Base-by-base conservation (phyloP, 495 filamentous ascomycete genomes). In the Podospora pseudoanserina region DNA sequence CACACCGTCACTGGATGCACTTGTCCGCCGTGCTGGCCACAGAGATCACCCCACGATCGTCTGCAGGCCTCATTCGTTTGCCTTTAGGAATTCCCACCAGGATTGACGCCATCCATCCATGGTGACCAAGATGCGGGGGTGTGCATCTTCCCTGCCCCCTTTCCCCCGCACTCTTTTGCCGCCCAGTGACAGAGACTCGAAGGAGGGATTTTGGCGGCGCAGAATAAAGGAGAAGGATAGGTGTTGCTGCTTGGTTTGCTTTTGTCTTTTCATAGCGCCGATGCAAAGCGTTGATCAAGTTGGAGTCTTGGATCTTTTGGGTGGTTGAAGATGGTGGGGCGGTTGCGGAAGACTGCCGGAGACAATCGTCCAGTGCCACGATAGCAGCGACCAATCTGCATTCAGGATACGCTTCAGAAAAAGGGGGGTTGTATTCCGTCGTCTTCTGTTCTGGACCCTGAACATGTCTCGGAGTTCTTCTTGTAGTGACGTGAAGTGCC, bases 61-160 rank as follows among this genome's bases (percentile, higher is more conserved):
- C 67, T 74, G 69, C 57, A 49, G 53, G 54, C 23, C 30, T 49
- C 34, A 66, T 69, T 67, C 65, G 72, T 69, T 69, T 71, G 67
- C 65, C 7, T 49, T 49, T 13, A 0, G 39, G 13, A 49, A 49
- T 49, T 49, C 15, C 39, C 0, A 49, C 39, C 39, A 49, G 2
- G 39, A 49, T 49, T 49, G 39, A 49, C 39, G 39, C 39, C 39
- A 28, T 61, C 39, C 39, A 28, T 61, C 6, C 59, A 9, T 67
- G 30, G 57, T 55, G 27, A 61, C 18, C 23, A 61, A 63, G 20
- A 49, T 39, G 61, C 61, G 61, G 61, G 60, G 61, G 32, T 28
- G 30, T 63, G 18, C 18, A 32, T 44, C 16, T 32, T 13, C 61
- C 61, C 61, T 49, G 39, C 39, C 39, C 34, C 39, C 39, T 49